Evolutionary conservation across 768 basidiomycete species (phyloP), one percentile per base, ranked within the genome.

Genomic region (Phanerochaete carnosa): DNA sequence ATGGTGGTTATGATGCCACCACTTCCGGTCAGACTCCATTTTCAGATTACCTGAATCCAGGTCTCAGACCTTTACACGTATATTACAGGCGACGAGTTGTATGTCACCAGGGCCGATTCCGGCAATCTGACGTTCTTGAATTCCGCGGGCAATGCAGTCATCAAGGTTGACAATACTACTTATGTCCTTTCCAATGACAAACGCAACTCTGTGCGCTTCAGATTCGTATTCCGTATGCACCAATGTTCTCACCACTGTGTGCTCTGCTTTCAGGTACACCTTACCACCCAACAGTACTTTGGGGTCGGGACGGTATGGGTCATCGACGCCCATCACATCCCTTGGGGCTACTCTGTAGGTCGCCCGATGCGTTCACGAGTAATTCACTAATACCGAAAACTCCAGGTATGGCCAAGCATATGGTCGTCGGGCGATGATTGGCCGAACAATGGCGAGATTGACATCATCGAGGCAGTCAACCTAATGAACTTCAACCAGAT

Each of bases 161-260:
- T 94, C 59, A 86, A 80, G 67, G 89, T 93, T 8, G 90, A 93
- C 76, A 90, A 91, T 68, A 73, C 74, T 2, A 83, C 83, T 11
- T 77, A 77, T 47, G 82, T 90, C 3, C 73, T 75, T 25, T 75
- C 72, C 53, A 80, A 80, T 57, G 64, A 83, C 51, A 80, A 85
- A 64, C 77, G 90, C 45, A 80, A 86, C 64, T 81, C 90, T 30
- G 89, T 92, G 60, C 25, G 37, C 23, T 1, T 9, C 30, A 5
- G 33, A 7, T 7, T 35, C 13, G 8, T 45, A 6, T 49, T 6
- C 45, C 26, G 23, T 11, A 25, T 7, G 49, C 49, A 7, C 7
- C 33, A 35, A 35, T 35, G 33, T 35, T 7, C 33, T 35, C 29
- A 45, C 19, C 16, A 28, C 45, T 16, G 13, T 43, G 16, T 58